These are phyloP conservation scores for Trichoderma sp. DNA, from an alignment of 2,329 filamentous ascomycete genomes.

Conservation along the genomic window DNA sequence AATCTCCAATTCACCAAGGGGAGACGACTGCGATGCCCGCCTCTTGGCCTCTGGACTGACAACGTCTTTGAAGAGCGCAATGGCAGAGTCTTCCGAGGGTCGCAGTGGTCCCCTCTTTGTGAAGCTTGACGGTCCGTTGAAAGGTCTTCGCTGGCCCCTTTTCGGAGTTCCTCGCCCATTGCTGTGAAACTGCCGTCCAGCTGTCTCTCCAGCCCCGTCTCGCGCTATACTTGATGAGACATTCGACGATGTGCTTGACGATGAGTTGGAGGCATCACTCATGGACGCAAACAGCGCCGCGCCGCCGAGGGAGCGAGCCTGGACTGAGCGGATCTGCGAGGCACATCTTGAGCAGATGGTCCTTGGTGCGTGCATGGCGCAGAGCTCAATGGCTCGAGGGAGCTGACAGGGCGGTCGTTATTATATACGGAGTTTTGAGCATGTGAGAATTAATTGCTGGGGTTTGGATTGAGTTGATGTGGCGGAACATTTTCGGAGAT, in stretches of 20 bases:
- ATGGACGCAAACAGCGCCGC: constrained; percentile 29
- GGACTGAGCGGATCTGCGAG: constrained; percentile 28
- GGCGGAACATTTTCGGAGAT: constrained; percentile 5
- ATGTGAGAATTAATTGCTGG: neutral
- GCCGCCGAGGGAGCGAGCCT: constrained; percentile 24
- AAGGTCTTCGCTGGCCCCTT: neutral
- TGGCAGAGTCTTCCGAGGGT: constrained; percentile 26
- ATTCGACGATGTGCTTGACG: constrained; percentile 3
- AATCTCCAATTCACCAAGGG: constrained; percentile 32
- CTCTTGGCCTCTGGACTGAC: constrained; percentile 26
- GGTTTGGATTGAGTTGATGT: neutral
- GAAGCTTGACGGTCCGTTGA: constrained; percentile 4
- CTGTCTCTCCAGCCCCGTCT: neutral
- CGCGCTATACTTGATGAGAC: neutral
- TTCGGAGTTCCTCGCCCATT: neutral
- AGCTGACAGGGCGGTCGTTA: neutral
- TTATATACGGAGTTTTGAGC: neutral
- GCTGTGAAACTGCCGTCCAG: neutral
- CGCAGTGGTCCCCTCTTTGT: constrained; percentile 12
- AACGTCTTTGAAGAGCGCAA: constrained; percentile 39
- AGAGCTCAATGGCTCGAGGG: constrained; percentile 10
- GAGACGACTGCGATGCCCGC: constrained; percentile 11
- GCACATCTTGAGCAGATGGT: constrained; percentile 38
- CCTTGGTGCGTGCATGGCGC: constrained; percentile 36
- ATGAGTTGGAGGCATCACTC: constrained; percentile 18